phyloP scores from a whole-genome alignment of 495 filamentous ascomycete genomes.

The Cenococcum geophilum region DNA sequence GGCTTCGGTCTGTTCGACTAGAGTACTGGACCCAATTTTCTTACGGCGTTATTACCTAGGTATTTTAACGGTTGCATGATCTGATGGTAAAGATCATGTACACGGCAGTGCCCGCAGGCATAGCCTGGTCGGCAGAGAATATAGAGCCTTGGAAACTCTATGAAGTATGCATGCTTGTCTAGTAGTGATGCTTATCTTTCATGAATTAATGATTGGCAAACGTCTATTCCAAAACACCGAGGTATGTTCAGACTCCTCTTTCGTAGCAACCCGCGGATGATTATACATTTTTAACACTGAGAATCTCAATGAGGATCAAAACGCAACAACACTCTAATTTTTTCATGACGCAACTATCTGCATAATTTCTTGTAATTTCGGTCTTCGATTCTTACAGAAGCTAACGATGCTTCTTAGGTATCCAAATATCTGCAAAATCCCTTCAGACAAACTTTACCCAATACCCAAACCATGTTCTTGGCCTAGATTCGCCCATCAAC shows the following conservation, averaged over 20 bases:
- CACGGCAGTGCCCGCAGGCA: slow-evolving; percentile 13
- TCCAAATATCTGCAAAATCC: too few species aligned
- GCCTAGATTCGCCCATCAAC: neutral
- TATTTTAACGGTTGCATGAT: neutral
- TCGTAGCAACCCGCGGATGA: slow-evolving; percentile 37
- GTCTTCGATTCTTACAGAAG: neutral
- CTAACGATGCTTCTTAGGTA: neutral
- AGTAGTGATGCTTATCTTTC: slow-evolving; percentile 17
- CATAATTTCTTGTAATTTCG: neutral
- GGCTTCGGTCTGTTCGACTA: slow-evolving; percentile 60
- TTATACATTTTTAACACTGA: slow-evolving; percentile 58
- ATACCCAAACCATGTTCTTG: neutral
- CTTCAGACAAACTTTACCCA: neutral
- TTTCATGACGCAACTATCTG: slow-evolving; percentile 47
- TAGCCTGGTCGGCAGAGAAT: slow-evolving; percentile 14
- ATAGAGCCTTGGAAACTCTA: slow-evolving; percentile 12
- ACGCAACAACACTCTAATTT: slow-evolving; percentile 58
- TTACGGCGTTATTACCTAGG: slow-evolving; percentile 2
- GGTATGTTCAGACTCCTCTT: slow-evolving; percentile 11
- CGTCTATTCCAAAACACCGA: neutral
- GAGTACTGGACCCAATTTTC: neutral
- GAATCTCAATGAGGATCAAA: slow-evolving; percentile 47
- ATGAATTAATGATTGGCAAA: neutral
- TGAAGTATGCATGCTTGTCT: neutral
- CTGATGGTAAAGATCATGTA: neutral